phyloP scores from a whole-genome alignment of 139 green algal species.

The Penium margaritaceum region DNA sequence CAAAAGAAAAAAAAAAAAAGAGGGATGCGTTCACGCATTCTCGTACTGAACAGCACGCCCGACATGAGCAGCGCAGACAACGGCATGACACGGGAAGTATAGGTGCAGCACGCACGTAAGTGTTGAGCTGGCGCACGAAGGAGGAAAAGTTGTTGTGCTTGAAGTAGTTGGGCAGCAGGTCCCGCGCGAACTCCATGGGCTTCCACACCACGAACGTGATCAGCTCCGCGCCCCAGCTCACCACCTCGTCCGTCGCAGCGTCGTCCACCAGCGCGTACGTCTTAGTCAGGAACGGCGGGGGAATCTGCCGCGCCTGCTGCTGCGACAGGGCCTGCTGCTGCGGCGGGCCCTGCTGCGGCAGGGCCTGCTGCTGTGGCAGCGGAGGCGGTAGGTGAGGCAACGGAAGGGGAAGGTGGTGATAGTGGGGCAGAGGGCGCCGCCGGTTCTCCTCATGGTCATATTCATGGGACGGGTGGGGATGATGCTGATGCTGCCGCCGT shows the following conservation, averaged over 20 bases:
- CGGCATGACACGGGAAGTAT: too few relatives aligned
- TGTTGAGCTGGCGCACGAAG: conserved; percentile 95
- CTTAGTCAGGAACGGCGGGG: conserved; percentile 48
- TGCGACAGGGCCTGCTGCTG: conserved; percentile 3
- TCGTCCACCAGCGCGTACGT: conserved; percentile 88
- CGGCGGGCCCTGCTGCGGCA: neutral
- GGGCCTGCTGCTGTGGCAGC: neutral
- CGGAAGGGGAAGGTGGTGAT: neutral
- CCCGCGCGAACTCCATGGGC: conserved; percentile 75
- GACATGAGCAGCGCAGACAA: too few relatives aligned
- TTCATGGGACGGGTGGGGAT: neutral
- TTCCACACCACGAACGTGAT: conserved; percentile 86
- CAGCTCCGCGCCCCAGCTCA: conserved; percentile 76
- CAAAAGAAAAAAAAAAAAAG: too few relatives aligned
- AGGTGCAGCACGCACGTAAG: conserved; percentile 70
- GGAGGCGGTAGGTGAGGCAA: neutral
- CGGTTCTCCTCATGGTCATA: neutral
- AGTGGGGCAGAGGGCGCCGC: neutral
- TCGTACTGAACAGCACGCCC: too few relatives aligned
- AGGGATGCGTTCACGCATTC: too few relatives aligned
- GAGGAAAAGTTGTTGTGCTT: conserved; percentile 96
- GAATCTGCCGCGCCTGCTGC: conserved; percentile 10
- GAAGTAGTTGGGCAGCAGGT: conserved; percentile 84
- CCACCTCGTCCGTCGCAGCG: conserved; percentile 62
- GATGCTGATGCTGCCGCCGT: neutral